phyloP scores from a whole-genome alignment of 2,329 filamentous ascomycete species.

The Ophiostoma piceae region DNA sequence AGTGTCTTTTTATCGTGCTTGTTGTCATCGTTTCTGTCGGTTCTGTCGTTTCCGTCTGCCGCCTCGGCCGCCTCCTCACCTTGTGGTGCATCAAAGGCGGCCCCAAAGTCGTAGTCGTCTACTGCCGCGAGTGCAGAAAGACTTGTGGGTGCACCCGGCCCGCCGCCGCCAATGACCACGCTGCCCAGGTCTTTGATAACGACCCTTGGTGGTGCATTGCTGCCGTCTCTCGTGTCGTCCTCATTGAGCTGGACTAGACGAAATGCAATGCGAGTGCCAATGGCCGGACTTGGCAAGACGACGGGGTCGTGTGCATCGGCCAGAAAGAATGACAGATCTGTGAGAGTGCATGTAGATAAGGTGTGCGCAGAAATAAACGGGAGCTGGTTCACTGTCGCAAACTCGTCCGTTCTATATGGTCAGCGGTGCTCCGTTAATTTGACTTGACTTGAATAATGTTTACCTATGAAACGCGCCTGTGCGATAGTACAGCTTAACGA shows the following conservation, averaged over 20 bases:
- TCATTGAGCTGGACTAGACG: slow-evolving; percentile 78
- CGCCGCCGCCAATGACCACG: slow-evolving; percentile 65
- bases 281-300: slow-evolving; percentile 65
- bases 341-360: slow-evolving; percentile 74
- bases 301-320: slow-evolving; percentile 49
- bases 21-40: neutral
- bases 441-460: neutral
- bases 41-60: neutral
- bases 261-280: slow-evolving; percentile 82
- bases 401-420: slow-evolving; percentile 61
- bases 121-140: slow-evolving; percentile 32
- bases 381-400: slow-evolving; percentile 55
- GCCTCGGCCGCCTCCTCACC: neutral
- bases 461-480: slow-evolving; percentile 67
- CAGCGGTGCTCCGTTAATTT: neutral
- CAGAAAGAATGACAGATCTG: slow-evolving; percentile 74
- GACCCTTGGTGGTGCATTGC: slow-evolving; percentile 49
- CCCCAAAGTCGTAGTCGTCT: slow-evolving; percentile 29
- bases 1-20: slow-evolving; percentile 68
- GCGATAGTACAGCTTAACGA: slow-evolving; percentile 80
- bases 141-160: slow-evolving; percentile 34
- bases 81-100: neutral
- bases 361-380: slow-evolving; percentile 76
- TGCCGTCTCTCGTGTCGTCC: slow-evolving; percentile 35
- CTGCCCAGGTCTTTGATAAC: slow-evolving; percentile 76